Percentiles rank a stretch among this genome's conserved stretches.
phyloP scores from a whole-genome alignment of 805 yeast species.

The Teunomyces lycoperdinae region DNA sequence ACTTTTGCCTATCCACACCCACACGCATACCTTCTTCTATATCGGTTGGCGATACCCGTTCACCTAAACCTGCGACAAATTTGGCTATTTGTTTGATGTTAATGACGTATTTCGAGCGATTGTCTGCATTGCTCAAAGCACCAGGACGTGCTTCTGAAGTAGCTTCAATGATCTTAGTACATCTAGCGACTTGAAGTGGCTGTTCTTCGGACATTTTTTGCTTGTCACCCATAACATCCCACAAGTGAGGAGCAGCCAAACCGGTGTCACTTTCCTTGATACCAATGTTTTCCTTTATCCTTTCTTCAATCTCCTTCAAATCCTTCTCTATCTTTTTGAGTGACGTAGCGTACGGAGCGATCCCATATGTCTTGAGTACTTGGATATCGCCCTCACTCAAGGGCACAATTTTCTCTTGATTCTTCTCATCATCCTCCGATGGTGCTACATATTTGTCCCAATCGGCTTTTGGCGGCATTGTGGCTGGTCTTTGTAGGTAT shows the following conservation, averaged over 20 bases:
- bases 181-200: slow-evolving; percentile 96
- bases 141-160: slow-evolving; percentile 34
- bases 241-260: slow-evolving; percentile 90
- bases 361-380: slow-evolving; percentile 94
- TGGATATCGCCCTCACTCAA: slow-evolving; percentile 96
- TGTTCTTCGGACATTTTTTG: slow-evolving; percentile 91
- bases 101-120: slow-evolving; percentile 88
- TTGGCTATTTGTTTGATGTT: slow-evolving; percentile 98
- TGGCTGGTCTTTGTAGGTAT: not conserved
- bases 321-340: slow-evolving; percentile 85
- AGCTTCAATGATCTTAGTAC: slow-evolving; percentile 91
- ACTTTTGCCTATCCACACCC: slow-evolving; percentile 96
- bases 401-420: slow-evolving; percentile 77
- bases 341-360: slow-evolving; percentile 88
- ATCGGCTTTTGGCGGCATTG: slow-evolving; percentile 95
- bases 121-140: slow-evolving; percentile 60
- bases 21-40: slow-evolving; percentile 99
- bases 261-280: slow-evolving; percentile 96
- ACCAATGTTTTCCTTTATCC: slow-evolving; percentile 94
- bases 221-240: slow-evolving; percentile 97
- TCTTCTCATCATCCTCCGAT: slow-evolving; percentile 60
- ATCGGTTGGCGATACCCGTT: slow-evolving; percentile 96
- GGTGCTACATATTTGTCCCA: slow-evolving; percentile 98
- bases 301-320: slow-evolving; percentile 74
- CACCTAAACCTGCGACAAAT: slow-evolving; percentile 95